Evolutionary conservation across 208 protist genomes (phyloP), one percentile per base, ranked within the genome.

Genomic region (Naegleria lovaniensis): DNA sequence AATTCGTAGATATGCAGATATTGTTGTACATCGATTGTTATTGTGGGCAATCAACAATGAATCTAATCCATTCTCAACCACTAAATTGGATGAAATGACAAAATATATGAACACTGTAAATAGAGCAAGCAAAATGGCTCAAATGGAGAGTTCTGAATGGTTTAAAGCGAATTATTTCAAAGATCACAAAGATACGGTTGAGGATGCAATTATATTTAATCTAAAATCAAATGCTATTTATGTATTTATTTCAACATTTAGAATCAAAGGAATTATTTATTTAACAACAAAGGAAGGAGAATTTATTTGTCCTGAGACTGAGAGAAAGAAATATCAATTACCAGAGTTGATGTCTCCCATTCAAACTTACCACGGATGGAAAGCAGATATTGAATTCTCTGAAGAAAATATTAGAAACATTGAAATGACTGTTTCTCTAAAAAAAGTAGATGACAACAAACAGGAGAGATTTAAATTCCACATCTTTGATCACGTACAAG

Each of bases 1-100:
- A 9, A 98, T 98, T 90, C 95, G 97, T 6, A 95, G 97, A 67
- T 98, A 98, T 93, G 94, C 94, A 88, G 97, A 98, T 91, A 93
- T 98, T 88, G 93, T 98, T 86, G 96, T 96, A n/a, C 97, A 98
- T 92, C 94, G 97, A 33, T 95, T 97, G 92, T 93, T 98, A n/a
- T 40, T 79, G 95, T 96, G 16, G 95, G 51, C 51, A 16, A 48
- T 93, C 33, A 48, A 89, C 2, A 58, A 89, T 41, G 48, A 89
- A 41, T 39, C 48, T 6, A 43, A 55, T 55, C 25, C 38, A 87
- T 48, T 85, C 19, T 5, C 11, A 85, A 40, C 11, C 1, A 48
- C 3, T 16, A 48, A 48, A 48, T 85, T 85, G 36, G 38, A 40
- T 48, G 38, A 85, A 85, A 88, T 88, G 7, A 6, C 7, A 25